Base-by-base conservation (phyloP, 2,329 filamentous ascomycete species). In the Dothideomycetes sp. region DNA sequence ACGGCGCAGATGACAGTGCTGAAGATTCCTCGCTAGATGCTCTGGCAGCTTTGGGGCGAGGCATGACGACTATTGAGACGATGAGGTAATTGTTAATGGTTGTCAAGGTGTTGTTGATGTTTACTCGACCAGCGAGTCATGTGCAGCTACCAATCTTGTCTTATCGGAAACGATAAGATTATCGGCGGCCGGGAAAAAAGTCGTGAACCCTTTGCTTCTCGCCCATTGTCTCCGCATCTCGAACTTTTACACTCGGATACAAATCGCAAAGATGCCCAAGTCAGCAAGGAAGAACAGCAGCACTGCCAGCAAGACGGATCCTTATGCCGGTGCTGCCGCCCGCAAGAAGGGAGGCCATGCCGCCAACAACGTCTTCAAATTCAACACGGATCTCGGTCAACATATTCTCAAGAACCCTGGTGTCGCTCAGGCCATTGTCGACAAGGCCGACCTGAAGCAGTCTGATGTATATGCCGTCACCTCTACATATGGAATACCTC, bases 391-490 rank as follows among this genome's bases (percentile, higher is more conserved):
- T 61, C 76, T 91, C 50, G 87, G 89, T 53, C 79, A 84, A 58
- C 86, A 96, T 62, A 91, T 98, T 47, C 73, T 96, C 50, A 95
- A 94, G 62, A 94, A 94, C 61, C 84, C 84, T 1, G 83, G 84
- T 54, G 82, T 93, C 34, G 82, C 84, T 4, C 79, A 84, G 57
- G 79, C 79, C 37, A 89, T 91, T 51, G 84, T 89, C 22, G 72
- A 82, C 51, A 96, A 96, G 67, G 84, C 87, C 12, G 78, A 82
- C 53, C 72, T 98, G 27, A 94, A 95, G 59, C 88, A 91, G 43
- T 89, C 83, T 23, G 91, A 82, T 60, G 68, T 73, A 46, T 45
- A 58, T 52, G 9, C 3, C n/a, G 12, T 15, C 38, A 16, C 11
- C 16, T 13, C 23, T 36, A 27, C n/a, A 23, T 15, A 24, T 23